Base-by-base conservation (phyloP, 257 asterid genomes). In the Rhazya stricta region DNA sequence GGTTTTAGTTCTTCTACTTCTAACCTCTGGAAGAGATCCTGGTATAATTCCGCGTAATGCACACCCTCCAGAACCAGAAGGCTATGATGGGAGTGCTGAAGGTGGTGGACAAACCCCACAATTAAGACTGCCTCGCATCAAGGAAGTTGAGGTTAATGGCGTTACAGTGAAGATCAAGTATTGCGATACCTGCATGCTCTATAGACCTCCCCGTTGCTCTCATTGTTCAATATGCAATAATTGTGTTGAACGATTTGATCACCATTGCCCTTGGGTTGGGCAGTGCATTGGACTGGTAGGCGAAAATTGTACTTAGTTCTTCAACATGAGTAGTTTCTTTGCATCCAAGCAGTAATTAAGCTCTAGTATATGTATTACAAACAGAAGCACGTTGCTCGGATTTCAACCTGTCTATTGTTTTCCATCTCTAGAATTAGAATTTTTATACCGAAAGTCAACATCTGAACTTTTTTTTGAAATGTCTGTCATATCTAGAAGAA, bases 221-320 rank as follows among this genome's bases (percentile, higher is more conserved):
- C 98, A 94, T 77, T 94, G 98, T 83, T 94, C 98, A 61, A 94
- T 94, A 78, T 94, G 98, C 92, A 94, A 94, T 81, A 94, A 94
- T 80, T 94, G 97, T 51, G 98, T 94, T 39, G 98, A 91, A 78
- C 79, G 97, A 80, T 94, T 94, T 84, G 97, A 94, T 82, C 97
- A 91, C 79, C 98, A 91, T 83, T 94, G 97, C 83, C 98, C 98
- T 67, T 94, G 98, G 98, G 98, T 94, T 61, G 98, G 98, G 42
- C 98, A 94, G 78, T 94, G 98, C 85, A 90, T 94, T 79, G 97
- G 98, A 67, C 86, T 88, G 97, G 98, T 94, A 79, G 88, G 91
- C 67, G 66, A 42, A 67, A 32, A 34, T 37, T 69, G 32, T 45
- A 58, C 50, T 53, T 41, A 6, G 30, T 56, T 65, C 34, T 74